Conservation (phyloP, 169 alveolate genomes). For the Babesia sp. region DNA sequence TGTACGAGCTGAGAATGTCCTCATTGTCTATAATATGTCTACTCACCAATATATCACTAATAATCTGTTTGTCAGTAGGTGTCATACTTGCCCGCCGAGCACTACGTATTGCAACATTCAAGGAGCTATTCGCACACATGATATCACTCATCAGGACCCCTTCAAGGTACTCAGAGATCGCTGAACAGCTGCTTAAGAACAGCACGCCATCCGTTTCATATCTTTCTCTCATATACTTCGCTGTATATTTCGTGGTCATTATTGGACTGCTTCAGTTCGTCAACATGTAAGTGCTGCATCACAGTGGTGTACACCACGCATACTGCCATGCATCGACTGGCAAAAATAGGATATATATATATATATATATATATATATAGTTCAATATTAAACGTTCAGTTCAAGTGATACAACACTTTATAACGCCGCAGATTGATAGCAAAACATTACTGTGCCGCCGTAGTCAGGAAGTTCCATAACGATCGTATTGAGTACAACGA, state of each 20-base stretch:
- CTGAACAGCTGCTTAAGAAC: not conserved
- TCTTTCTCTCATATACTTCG: constrained; percentile 4
- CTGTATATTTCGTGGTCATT: not conserved
- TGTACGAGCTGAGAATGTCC: not conserved
- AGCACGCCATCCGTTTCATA: not conserved
- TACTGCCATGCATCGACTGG: not conserved
- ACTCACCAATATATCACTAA: constrained; percentile 5
- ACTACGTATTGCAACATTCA: not conserved
- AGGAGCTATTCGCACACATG: not conserved
- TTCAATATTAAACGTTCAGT: not conserved
- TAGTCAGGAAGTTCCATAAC: not conserved
- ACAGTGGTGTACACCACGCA: not conserved
- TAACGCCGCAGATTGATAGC: not conserved
- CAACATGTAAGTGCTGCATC: constrained; percentile 12
- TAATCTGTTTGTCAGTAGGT: not conserved
- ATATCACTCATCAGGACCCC: not conserved
- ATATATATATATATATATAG: not conserved
- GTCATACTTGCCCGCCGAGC: not conserved
- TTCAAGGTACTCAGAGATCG: constrained; percentile 1
- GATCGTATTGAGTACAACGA: not conserved
- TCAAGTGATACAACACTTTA: not conserved
- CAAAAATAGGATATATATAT: no score
- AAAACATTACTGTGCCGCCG: not conserved
- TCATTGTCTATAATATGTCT: not conserved
- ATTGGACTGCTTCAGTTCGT: not conserved